phyloP scores from a whole-genome alignment of 805 yeast genomes.

The Saccharomycopsis sp. region DNA sequence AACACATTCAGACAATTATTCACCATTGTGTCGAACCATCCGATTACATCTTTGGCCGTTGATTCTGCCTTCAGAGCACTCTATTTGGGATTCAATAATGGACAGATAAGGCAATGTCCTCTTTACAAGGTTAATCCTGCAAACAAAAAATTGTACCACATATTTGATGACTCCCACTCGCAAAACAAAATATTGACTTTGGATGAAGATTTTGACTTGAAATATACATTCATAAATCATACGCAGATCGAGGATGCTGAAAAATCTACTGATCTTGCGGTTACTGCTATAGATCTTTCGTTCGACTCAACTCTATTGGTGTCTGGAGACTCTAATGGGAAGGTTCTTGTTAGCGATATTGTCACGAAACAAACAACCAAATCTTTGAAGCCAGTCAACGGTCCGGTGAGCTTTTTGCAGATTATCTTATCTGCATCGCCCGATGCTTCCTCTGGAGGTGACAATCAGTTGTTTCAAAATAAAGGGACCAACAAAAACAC shows the following conservation, averaged over 20 bases:
- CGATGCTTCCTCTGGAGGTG: constrained; percentile 14
- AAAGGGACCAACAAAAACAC: background rate
- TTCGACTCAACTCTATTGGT: constrained; percentile 69
- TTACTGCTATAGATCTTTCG: constrained; percentile 52
- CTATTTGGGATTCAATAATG: constrained; percentile 63
- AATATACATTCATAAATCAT: constrained; percentile 48
- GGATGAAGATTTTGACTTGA: constrained; percentile 43
- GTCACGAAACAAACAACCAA: constrained; percentile 61
- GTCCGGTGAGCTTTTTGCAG: constrained; percentile 31
- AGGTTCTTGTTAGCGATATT: constrained; percentile 60
- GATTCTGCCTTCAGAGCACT: constrained; percentile 78
- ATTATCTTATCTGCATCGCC: constrained; percentile 19
- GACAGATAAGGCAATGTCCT: constrained; percentile 51
- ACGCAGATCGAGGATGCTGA: constrained; percentile 25
- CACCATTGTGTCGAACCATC: constrained; percentile 61
- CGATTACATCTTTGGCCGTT: constrained; percentile 49
- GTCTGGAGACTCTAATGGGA: constrained; percentile 72
- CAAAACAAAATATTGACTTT: constrained; percentile 41
- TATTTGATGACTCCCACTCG: constrained; percentile 29
- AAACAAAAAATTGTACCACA: constrained; percentile 9
- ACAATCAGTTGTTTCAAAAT: background rate
- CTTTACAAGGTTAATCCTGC: constrained; percentile 33
- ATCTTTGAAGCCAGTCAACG: constrained; percentile 28
- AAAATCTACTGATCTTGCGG: constrained; percentile 28
- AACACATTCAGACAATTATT: constrained; percentile 39